Percentiles rank a stretch among this genome's conserved stretches.
Conservation (phyloP, 2,329 filamentous ascomycete genomes). For the Samsoniella hepiali region DNA sequence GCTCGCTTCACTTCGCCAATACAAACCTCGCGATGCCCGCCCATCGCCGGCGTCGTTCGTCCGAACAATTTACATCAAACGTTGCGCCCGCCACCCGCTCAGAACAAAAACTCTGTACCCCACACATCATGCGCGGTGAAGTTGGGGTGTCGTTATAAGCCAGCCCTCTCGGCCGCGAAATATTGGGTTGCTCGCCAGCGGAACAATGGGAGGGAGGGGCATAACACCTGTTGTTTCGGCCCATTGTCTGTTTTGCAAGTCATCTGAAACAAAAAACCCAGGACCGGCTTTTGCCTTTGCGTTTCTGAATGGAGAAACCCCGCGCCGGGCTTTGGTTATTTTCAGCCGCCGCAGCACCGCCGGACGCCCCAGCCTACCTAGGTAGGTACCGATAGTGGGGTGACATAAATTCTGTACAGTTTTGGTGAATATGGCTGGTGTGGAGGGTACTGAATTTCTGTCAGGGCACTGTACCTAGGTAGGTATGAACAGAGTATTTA, state of each 20-base stretch:
- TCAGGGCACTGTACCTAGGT: background rate
- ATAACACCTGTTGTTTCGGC: background rate
- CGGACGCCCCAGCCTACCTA: background rate
- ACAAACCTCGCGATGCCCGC: background rate
- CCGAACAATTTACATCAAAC: background rate
- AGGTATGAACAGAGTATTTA: background rate
- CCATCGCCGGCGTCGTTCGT: background rate
- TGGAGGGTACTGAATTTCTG: no score
- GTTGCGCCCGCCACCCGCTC: background rate
- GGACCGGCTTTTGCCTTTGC: background rate
- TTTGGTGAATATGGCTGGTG: no score
- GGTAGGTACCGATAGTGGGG: no score
- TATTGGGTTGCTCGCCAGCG: background rate
- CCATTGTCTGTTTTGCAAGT: background rate
- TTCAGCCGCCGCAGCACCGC: background rate
- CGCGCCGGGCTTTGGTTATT: background rate
- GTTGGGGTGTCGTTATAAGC: background rate
- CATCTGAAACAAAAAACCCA: background rate
- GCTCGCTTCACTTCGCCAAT: background rate
- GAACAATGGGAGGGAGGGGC: background rate
- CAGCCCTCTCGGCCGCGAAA: background rate
- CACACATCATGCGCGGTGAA: background rate
- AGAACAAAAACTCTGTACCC: background rate
- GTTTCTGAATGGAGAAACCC: background rate
- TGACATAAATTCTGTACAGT: no score